Base-by-base conservation (phyloP, 1,284 basidiomycete species). In the Bjerkandera adusta region DNA sequence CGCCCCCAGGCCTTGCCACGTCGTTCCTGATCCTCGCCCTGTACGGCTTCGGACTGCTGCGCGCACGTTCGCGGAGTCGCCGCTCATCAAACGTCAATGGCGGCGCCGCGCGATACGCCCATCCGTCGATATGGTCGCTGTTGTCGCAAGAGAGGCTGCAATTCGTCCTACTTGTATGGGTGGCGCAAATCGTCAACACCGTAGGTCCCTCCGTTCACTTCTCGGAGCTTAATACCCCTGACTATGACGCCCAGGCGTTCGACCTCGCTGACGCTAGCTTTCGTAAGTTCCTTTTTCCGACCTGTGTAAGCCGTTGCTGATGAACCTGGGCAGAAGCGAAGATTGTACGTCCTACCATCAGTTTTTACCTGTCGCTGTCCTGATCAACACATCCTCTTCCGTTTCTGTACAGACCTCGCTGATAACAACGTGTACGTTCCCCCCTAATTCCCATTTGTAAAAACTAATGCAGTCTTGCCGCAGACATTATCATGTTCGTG, bases 401-500 rank as follows among this genome's bases (percentile, higher is more conserved):
- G 11, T 26, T 40, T 13, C 18, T 33, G 20, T 34, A n/a, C 39
- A 41, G 39, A 29, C 30, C 10, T 6, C 30, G 8, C 30, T 25
- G 13, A 18, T 42, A 11, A 36, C 30, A 10, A 41, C 30, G 24
- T 47, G 45, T 47, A 26, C 24, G 39, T 36, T 12, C 26, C 13
- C 22, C 12, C 10, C 12, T 32, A n/a, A 20, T 33, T 7, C 4
- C 21, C 22, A 11, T 3, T 10, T 11, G 21, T 37, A 13, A 20
- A 5, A 13, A 25, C 26, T 25, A 15, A 44, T 12, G 26, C 5
- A 8, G 12, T 8, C 10, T 43, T 33, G 12, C 21, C 35, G 13
- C 34, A 45, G 43, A 36, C 35, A 45, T 36, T 10, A 21, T 37
- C 13, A 46, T 39, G 45, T 46, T 15, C 27, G 45, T 46, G 13